Evolutionary conservation across 2,329 filamentous ascomycete genomes (phyloP), one percentile per base, ranked within the genome.

Genomic region (Exophiala oligosperma): DNA sequence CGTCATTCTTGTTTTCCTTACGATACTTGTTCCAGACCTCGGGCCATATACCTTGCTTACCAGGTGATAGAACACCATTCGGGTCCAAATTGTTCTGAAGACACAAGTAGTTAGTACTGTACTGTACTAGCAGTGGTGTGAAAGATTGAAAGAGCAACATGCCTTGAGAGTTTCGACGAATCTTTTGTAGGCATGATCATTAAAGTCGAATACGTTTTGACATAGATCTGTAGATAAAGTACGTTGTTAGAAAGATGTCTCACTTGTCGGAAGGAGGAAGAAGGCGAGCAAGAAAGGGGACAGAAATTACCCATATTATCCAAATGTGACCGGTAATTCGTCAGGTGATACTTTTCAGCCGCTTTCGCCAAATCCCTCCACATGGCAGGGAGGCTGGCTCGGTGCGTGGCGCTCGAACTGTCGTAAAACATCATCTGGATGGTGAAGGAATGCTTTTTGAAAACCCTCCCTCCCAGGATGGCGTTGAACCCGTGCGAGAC

Each of bases 11-110:
- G 6, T 35, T 1, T 8, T 9, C 32, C 32, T 35, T 8, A 35
- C 43, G 23, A 29, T 46, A 53, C 11, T 41, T 23, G 21, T 44
- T 12, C 28, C 32, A 35, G 2, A 11, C 32, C 7, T 35, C 7
- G 8, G 32, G 32, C 76, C 75, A 78, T 9, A 79, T 74, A 1
- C 77, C 77, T 57, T 75, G 75, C 58, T 75, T 75, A 0, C 78
- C 78, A 2, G 76, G 77, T 5, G 75, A 73, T 49, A 79, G 60
- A 52, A 79, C 79, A 0, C 77, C 76, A 59, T 78, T 79, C 1
- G 77, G 77, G 68, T 79, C 77, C 11, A 80, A 53, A 1, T 73
- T 73, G 66, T 79, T 74, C 66, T 79, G 51, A n/a, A 21, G 44
- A 17, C 2, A 12, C 21, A 21, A 24, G 23, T 43, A 17, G 32